These are phyloP conservation scores for Beauveria brongniartii DNA, from an alignment of 2,329 filamentous ascomycete species.

Conservation along the genomic window DNA sequence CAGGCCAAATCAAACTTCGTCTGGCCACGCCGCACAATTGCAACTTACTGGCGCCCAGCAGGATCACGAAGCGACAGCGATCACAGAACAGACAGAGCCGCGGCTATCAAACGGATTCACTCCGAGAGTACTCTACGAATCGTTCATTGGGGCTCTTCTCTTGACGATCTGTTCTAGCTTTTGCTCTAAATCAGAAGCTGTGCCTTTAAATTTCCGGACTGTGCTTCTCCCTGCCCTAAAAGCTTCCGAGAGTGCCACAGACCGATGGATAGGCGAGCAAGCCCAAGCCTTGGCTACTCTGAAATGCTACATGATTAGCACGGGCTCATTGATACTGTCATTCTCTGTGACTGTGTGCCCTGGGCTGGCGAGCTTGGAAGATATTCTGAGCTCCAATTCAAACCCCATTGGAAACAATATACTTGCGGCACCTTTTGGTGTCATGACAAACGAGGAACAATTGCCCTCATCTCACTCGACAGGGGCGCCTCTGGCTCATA, in stretches of 20 bases:
- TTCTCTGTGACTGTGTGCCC: conserved; percentile 39
- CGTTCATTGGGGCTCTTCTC: conserved; percentile 45
- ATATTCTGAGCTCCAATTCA: conserved; percentile 31
- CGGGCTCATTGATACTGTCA: conserved; percentile 43
- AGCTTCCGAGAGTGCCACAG: conserved; percentile 21
- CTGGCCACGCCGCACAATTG: conserved; percentile 1
- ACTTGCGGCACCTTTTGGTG: conserved; percentile 47
- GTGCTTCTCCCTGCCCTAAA: conserved; percentile 35
- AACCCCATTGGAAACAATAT: conserved; percentile 36
- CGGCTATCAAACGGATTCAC: conserved; percentile 17
- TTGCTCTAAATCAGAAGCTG: conserved; percentile 38
- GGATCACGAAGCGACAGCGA: conserved; percentile 21
- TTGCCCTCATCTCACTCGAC: conserved; percentile 15
- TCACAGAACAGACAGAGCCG: conserved; percentile 13
- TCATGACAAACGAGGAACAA: conserved; percentile 24
- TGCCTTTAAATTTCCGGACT: conserved; percentile 46
- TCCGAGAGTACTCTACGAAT: conserved; percentile 42
- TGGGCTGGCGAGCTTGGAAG: conserved; percentile 39
- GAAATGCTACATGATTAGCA: conserved; percentile 47
- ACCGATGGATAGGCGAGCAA: conserved; percentile 19
- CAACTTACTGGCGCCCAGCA: conserved; percentile 11
- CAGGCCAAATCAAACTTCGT: background rate
- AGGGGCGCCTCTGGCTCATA: conserved; percentile 36
- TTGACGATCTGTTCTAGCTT: conserved; percentile 43
- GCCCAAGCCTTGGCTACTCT: conserved; percentile 39